Base-by-base conservation (phyloP, 139 green algal species). In the Mychonastes homosphaera region DNA sequence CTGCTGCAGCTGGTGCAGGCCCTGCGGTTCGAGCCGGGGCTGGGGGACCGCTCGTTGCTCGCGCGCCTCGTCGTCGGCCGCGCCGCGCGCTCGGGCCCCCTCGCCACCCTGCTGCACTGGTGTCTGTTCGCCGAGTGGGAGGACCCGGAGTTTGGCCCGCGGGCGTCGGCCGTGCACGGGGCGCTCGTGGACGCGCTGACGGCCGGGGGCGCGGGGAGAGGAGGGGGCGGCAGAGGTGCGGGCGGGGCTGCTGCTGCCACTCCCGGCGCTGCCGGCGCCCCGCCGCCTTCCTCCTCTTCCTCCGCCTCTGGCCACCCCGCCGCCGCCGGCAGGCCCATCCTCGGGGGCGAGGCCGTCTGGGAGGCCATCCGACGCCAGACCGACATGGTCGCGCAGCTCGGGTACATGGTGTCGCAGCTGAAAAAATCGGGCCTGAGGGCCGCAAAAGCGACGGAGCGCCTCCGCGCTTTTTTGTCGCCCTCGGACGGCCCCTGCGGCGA, bases 1-100 rank as follows among this genome's bases (percentile, higher is more conserved):
- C 76, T 98, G 67, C 81, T 97, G 71, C 91, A 95, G 72, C 79
- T 97, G 41, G 84, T 95, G 38, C 82, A 92, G 69, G 91, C 91
- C 4, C 74, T 98, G 65, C 82, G 91, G 8, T 96, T 95, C 65
- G 87, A 97, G 75, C 58, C 53, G 15, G 63, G 46, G 3, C 58
- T 49, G 15, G 63, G 46, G 3, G 79, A 89, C 35, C 43, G 74
- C 61, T 71, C 28, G 77, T 88, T 27, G 58, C 85, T 43, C 29
- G 65, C 56, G 2, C 33, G 44, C 26, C 95, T 96, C 75, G 73
- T 96, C n/a, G 52, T 91, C 9, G 30, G 30, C 2, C 69, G 88
- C 15, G 84, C 77, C 6, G 38, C 35, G 19, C 27, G 45, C 26
- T 84, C 84, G 62, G 62, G 73, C 23, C 61, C 71, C 13, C 72